Evolutionary conservation across 1,139 yeast species (phyloP).

Genomic region (Blastobotrys apis): DNA sequence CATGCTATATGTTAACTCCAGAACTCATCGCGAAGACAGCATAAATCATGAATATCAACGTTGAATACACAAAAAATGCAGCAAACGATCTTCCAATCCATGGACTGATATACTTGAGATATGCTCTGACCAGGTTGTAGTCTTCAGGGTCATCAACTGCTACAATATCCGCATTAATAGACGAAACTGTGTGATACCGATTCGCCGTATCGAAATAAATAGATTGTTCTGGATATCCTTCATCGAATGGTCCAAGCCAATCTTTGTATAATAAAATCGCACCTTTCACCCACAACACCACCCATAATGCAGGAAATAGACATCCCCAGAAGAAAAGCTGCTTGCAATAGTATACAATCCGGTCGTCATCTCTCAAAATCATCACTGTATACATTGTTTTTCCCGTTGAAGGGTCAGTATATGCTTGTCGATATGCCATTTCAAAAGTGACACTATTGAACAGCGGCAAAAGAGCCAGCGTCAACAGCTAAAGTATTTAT

Average conservation of each 20-base stretch:
- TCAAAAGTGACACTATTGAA: too few species aligned
- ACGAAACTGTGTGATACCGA: neutral
- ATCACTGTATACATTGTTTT: constrained; percentile 1
- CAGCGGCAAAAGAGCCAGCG: too few species aligned
- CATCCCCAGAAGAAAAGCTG: constrained; percentile 8
- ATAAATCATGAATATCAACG: neutral
- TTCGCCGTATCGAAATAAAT: neutral
- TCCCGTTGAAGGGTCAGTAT: constrained; percentile 2
- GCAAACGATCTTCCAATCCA: constrained; percentile 12
- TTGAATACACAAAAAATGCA: constrained; percentile 3
- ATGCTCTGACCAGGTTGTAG: neutral
- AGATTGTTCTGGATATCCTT: neutral
- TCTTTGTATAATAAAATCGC: neutral
- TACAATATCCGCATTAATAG: constrained; percentile 1
- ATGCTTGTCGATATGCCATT: neutral
- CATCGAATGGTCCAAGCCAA: neutral
- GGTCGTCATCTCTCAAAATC: constrained; percentile 4
- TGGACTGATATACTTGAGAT: constrained; percentile 1
- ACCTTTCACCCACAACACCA: constrained; percentile 8
- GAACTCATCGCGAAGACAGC: neutral
- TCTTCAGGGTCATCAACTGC: constrained; percentile 1
- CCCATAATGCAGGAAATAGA: constrained; percentile 12
- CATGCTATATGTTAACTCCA: neutral
- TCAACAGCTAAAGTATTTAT: too few species aligned
- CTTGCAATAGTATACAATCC: constrained; percentile 3